Evolutionary conservation across 495 filamentous ascomycete species (phyloP).

Genomic region (Hypoxylon subgilvum): DNA sequence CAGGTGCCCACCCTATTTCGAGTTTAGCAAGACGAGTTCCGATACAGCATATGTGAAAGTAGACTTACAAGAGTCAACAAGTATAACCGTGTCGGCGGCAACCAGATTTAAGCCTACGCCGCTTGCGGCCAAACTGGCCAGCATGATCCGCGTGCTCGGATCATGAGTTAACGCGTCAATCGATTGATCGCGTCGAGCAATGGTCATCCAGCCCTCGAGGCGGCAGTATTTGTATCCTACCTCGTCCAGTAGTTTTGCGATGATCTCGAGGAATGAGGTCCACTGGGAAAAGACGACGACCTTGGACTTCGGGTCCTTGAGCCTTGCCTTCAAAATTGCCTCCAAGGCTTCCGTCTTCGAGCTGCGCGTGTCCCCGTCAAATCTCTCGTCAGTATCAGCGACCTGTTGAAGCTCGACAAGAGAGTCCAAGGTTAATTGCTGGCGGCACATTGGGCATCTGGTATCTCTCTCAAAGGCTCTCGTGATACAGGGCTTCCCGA

Average conservation of each 20-base stretch:
- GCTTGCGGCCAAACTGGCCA: slow-evolving; percentile 82
- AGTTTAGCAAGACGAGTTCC: slow-evolving; percentile 19
- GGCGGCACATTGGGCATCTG: slow-evolving; percentile 89
- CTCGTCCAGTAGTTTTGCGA: slow-evolving; percentile 71
- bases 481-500: slow-evolving; percentile 76
- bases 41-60: background rate
- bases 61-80: slow-evolving; percentile 71
- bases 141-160: slow-evolving; percentile 74
- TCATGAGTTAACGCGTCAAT: slow-evolving; percentile 70
- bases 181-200: slow-evolving; percentile 69
- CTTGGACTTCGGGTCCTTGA: slow-evolving; percentile 72
- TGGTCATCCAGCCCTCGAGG: slow-evolving; percentile 83
- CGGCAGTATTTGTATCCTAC: slow-evolving; percentile 70
- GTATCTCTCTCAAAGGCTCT: slow-evolving; percentile 79
- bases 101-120: slow-evolving; percentile 90
- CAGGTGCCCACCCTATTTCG: slow-evolving; percentile 78
- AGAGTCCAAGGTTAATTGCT: slow-evolving; percentile 65
- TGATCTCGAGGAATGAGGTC: slow-evolving; percentile 85
- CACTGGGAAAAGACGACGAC: slow-evolving; percentile 92
- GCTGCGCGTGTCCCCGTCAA: slow-evolving; percentile 70
- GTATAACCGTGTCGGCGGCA: slow-evolving; percentile 83
- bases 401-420: slow-evolving; percentile 70
- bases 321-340: slow-evolving; percentile 75
- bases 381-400: slow-evolving; percentile 48
- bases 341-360: slow-evolving; percentile 86